Base-by-base conservation (phyloP, 495 filamentous ascomycete genomes). In the Recurvomyces mirabilis region DNA sequence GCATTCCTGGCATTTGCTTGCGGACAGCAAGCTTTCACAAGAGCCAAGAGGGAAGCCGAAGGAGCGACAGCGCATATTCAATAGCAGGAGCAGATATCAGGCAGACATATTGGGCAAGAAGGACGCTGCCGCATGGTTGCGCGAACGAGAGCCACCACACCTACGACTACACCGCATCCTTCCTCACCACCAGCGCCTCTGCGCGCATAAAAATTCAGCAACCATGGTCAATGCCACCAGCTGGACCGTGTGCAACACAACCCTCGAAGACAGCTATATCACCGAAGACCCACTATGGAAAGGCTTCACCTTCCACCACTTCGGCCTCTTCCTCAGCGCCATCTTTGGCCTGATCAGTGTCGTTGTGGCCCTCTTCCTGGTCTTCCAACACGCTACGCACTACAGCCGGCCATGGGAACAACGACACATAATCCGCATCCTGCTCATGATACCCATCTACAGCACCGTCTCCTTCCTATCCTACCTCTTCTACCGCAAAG, bases 391-490 rank as follows among this genome's bases (percentile, higher is more conserved):
- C 73, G 82, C 82, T 17, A 72, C 70, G 6, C 83, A 93, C 64
- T 94, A 93, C 65, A 79, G 81, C 40, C 81, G 81, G 57, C 84
- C 85, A 13, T 67, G 70, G 48, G 81, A 94, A 62, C 87, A 94
- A 56, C 79, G 76, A 61, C 86, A 94, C 60, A 89, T 93, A 48
- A 87, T 94, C 46, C 84, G 87, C 32, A 91, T 94, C 46, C 72
- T 94, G 4, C 80, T 86, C 55, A 93, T 94, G 86, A 73, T 93
- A 23, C 87, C 87, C 20, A 69, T 93, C 40, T 94, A 93, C 58
- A 73, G 83, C 22, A 65, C 78, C 36, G 81, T 87, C 38, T 77
- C 83, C 31, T 87, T 83, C 67, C 73, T 93, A 41, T 76, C 74
- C 42, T 79, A 87, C 49, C 71, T 70, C 47, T 87, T 77, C 64